Evolutionary conservation across 495 filamentous ascomycete genomes (phyloP).

Genomic region (Trichoderma virens): DNA sequence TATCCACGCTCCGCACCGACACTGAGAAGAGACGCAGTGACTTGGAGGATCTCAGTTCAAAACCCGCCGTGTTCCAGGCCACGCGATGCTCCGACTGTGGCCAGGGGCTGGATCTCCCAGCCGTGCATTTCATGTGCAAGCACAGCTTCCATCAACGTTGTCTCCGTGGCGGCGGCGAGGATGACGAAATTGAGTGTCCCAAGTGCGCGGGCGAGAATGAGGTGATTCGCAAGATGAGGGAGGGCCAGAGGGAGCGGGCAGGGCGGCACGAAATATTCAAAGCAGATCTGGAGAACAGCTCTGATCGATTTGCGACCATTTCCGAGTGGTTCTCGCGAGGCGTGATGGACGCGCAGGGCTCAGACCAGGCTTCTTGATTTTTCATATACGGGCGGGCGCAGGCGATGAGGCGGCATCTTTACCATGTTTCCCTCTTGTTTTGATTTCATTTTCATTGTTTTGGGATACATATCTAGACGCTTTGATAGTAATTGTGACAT

Average conservation of each 20-base stretch:
- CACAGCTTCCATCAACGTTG: slow-evolving; percentile 92
- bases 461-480: background rate
- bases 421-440: background rate
- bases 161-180: slow-evolving; percentile 46
- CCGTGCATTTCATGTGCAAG: slow-evolving; percentile 92
- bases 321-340: slow-evolving; percentile 93
- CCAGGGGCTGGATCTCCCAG: slow-evolving; percentile 68
- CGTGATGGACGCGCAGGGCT: slow-evolving; percentile 58
- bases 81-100: slow-evolving; percentile 78
- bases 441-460: background rate
- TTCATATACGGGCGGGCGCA: background rate
- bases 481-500: background rate
- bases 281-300: slow-evolving; percentile 67
- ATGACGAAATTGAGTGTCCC: slow-evolving; percentile 70
- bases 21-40: slow-evolving; percentile 73
- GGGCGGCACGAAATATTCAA: slow-evolving; percentile 87
- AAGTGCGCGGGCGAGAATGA: slow-evolving; percentile 74
- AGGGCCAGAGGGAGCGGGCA: slow-evolving; percentile 78
- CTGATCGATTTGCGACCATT: slow-evolving; percentile 79
- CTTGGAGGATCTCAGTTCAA: slow-evolving; percentile 62
- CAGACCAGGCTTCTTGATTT: slow-evolving; percentile 13
- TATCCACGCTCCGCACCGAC: slow-evolving; percentile 76
- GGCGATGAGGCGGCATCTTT: background rate
- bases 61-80: slow-evolving; percentile 83
- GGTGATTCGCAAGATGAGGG: slow-evolving; percentile 77